These are phyloP conservation scores for Acanthamoeba triangularis DNA, from an alignment of 208 protist genomes.

Conservation along the genomic window DNA sequence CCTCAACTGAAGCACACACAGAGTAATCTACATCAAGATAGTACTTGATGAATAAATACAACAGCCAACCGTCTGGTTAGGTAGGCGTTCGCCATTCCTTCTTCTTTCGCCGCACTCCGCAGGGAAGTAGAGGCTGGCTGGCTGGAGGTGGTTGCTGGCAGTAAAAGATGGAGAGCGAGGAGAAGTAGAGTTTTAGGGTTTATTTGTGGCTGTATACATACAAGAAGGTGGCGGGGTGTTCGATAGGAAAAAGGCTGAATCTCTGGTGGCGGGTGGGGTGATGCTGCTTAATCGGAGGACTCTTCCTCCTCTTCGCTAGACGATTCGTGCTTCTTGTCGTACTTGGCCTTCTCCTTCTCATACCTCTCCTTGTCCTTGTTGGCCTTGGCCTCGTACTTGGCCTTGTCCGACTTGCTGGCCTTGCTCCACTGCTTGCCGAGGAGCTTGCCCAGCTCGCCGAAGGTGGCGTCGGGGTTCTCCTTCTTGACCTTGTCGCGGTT, in stretches of 20 bases:
- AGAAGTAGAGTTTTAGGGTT: neutral
- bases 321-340: constrained; percentile 16
- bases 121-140: no score
- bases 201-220: neutral
- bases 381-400: constrained; percentile 79
- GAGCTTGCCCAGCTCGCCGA: constrained; percentile 77
- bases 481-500: constrained; percentile 74
- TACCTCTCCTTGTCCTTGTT: constrained; percentile 80
- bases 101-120: no score
- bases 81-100: no score
- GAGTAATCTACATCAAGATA: neutral
- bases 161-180: no score
- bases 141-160: no score
- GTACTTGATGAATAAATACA: no score
- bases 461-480: constrained; percentile 76
- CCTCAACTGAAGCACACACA: neutral
- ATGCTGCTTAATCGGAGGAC: constrained; percentile 5
- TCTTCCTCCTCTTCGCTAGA: constrained; percentile 1
- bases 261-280: no score
- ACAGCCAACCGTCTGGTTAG: no score
- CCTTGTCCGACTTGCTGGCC: constrained; percentile 62
- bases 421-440: constrained; percentile 77
- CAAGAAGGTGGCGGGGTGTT: neutral
- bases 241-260: no score
- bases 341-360: constrained; percentile 78